Evolutionary conservation across 1,284 basidiomycete species (phyloP), one percentile per base, ranked within the genome.

Genomic region (Filobasidium uniguttulatum): DNA sequence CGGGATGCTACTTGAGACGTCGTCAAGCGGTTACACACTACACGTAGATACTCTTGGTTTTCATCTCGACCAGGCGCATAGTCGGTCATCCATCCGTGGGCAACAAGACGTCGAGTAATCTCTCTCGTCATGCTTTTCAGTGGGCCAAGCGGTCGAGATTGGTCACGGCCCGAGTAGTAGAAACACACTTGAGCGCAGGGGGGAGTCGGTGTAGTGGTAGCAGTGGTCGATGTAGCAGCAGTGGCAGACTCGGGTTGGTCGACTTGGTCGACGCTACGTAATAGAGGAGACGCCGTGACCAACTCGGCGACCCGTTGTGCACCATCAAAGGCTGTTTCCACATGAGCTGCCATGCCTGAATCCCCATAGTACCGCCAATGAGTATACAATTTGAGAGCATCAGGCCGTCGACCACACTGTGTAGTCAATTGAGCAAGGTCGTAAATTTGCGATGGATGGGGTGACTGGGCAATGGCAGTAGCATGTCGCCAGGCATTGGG

Each of bases 331-430:
- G 59, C 68, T 0, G 45, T 55, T 8, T 60, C 64, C 20, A 71
- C 57, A 17, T 63, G 59, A 1, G 25, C 17, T 10, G 61, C 64
- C 25, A 69, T 56, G 3, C 65, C 66, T 0, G 45, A 41, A 12
- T 59, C 57, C 31, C 68, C 68, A 48, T 65, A 63, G 17, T 64
- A 62, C n/a, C 60, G 51, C 69, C 69, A 70, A 22, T 64, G 60
- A 15, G 70, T 58, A 60, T 65, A 70, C 36, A 71, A 55, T 52
- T 71, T 71, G 48, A 71, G 57, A 1, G 66, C 63, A 44, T 71
- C 70, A 9, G 65, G 66, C 5, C 61, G 56, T 4, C 70, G 56
- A 0, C 70, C 70, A 46, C 70, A 71, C 49, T 62, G 61, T 1
- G 61, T 60, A 19, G 61, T 62, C n/a, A 60, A 51, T 26, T 62